Evolutionary conservation across 805 yeast species (phyloP).

Genomic region (Priceomyces medius): DNA sequence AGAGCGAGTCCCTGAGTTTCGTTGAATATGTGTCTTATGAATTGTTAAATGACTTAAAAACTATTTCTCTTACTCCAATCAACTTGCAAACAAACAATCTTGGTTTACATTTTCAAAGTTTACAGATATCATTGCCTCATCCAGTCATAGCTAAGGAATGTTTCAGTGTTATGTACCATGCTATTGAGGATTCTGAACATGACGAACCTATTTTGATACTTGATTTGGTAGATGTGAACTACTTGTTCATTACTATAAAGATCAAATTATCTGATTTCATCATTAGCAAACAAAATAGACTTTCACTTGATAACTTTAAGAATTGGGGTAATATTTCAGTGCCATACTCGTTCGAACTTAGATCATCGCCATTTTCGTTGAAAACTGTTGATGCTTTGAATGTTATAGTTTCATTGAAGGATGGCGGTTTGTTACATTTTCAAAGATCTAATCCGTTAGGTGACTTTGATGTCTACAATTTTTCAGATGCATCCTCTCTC

Average conservation of each 20-base stretch:
- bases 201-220: constrained; percentile 34
- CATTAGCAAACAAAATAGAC: constrained; percentile 16
- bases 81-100: constrained; percentile 30
- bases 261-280: constrained; percentile 46
- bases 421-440: constrained; percentile 74
- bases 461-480: constrained; percentile 45
- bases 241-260: constrained; percentile 50
- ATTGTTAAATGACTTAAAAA: constrained; percentile 28
- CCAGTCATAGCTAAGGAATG: constrained; percentile 16
- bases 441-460: constrained; percentile 36
- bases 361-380: constrained; percentile 29
- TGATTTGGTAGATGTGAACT: constrained; percentile 54
- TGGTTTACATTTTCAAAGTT: constrained; percentile 31
- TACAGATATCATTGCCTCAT: constrained; percentile 29
- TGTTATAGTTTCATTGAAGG: constrained; percentile 60
- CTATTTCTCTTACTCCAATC: constrained; percentile 41
- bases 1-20: constrained; percentile 16
- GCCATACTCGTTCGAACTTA: constrained; percentile 57
- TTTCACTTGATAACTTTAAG: constrained; percentile 31
- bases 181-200: constrained; percentile 4
- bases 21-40: constrained; percentile 31
- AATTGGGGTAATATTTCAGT: constrained; percentile 68
- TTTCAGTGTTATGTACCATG: constrained; percentile 11
- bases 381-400: constrained; percentile 44
- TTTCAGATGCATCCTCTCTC: constrained; percentile 48